Evolutionary conservation across 768 basidiomycete species (phyloP), one percentile per base, ranked within the genome.

Genomic region (Amanita phalloides): DNA sequence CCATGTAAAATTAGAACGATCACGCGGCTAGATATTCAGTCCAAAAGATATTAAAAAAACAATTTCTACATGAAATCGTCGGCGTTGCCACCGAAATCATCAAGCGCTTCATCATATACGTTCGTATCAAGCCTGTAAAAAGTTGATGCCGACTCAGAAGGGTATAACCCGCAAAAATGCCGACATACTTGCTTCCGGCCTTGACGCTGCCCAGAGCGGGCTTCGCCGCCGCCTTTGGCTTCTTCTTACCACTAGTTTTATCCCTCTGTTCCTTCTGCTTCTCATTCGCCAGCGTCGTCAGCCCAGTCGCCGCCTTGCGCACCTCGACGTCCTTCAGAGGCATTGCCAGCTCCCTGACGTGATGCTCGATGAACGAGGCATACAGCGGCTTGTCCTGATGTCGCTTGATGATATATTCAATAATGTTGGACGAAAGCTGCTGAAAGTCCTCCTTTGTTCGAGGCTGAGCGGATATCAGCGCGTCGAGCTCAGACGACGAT

Each of bases 221-320:
- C 64, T 89, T 96, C 14, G 73, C 65, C 0, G 76, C 66, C 6
- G 73, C 67, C 68, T 88, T 87, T 42, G 75, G 68, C 71, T 94
- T 94, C 73, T 92, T 95, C 79, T 94, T 96, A 28, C 91, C 90
- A 54, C 80, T 84, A 2, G 33, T 4, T 13, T 33, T 33, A 0
- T 33, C 33, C 6, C 85, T 77, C 59, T 86, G 82, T 62, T 90
- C 90, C 68, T 82, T 89, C 70, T 94, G 90, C 71, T 98, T 99
- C 71, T 94, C 91, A 61, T 95, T 97, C 17, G 92, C 87, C 5
- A 98, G 73, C 2, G 88, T 84, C 13, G 89, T 90, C 50, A 99
- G 70, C 3, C 74, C 82, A 46, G 82, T 86, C 0, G 91, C 89
- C 0, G 81, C 89, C 64, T 97, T 97, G 55, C 93, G 79, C 25